Evolutionary conservation across 2,329 filamentous ascomycete genomes (phyloP).

Genomic region (Fusarium subglutinans): DNA sequence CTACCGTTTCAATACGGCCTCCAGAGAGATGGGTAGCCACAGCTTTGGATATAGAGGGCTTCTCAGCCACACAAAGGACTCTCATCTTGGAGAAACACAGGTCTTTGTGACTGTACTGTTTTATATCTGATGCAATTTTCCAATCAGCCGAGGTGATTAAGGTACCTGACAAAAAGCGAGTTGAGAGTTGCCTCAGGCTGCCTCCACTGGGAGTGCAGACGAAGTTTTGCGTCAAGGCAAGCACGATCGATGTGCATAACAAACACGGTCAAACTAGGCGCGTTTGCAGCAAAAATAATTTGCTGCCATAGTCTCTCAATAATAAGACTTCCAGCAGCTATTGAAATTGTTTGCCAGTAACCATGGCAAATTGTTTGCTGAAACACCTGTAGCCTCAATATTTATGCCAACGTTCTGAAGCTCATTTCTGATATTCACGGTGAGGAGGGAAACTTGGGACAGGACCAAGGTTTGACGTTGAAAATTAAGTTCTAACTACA

Average conservation of each 20-base stretch:
- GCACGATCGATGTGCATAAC: constrained; percentile 24
- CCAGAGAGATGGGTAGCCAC: constrained; percentile 91
- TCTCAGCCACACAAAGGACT: constrained; percentile 66
- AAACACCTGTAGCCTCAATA: neutral
- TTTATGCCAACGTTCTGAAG: neutral
- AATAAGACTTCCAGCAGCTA: neutral
- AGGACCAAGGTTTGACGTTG: constrained; percentile 1
- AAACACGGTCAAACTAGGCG: constrained; percentile 13
- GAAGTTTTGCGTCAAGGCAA: constrained; percentile 13
- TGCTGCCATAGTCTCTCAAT: constrained; percentile 14
- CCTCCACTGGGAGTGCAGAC: neutral
- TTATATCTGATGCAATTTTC: neutral
- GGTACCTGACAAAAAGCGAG: neutral
- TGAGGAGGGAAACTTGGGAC: constrained; percentile 1
- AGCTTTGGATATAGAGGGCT: constrained; percentile 95
- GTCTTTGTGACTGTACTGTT: neutral
- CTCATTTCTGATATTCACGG: constrained; percentile 17
- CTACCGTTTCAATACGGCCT: constrained; percentile 74
- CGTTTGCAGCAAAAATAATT: constrained; percentile 13
- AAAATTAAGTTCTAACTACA: constrained; percentile 18
- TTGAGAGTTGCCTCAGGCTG: constrained; percentile 22
- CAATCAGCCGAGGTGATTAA: neutral
- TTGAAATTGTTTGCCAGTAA: neutral
- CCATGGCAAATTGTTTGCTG: neutral
- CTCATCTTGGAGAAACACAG: constrained; percentile 50